These are phyloP conservation scores for Blastobotrys attinorum DNA, from an alignment of 805 yeast species.

Conservation along the genomic window DNA sequence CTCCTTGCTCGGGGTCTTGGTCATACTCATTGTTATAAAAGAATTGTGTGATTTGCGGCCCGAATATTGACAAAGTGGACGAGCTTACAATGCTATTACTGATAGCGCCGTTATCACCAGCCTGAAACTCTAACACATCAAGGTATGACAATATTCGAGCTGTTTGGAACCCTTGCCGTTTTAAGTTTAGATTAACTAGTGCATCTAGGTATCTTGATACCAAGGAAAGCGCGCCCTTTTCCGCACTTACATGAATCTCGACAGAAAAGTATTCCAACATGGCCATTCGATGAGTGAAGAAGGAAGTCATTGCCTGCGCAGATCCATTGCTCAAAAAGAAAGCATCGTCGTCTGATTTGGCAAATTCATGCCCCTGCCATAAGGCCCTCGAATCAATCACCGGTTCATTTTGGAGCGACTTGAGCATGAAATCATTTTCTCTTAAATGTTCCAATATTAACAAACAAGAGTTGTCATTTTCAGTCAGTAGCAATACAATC, in stretches of 20 bases:
- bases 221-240: constrained; percentile 41
- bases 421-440: constrained; percentile 42
- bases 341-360: constrained; percentile 18
- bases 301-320: constrained; percentile 43
- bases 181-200: constrained; percentile 36
- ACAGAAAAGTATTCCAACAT: constrained; percentile 59
- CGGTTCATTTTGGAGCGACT: constrained; percentile 44
- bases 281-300: constrained; percentile 52
- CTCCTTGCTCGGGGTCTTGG: no score
- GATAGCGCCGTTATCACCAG: constrained; percentile 1
- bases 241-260: constrained; percentile 56
- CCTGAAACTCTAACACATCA: constrained; percentile 56
- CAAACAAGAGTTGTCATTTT: constrained; percentile 46
- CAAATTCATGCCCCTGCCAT: constrained; percentile 47
- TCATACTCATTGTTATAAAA: constrained; percentile 14
- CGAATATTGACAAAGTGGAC: constrained; percentile 4
- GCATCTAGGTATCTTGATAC: constrained; percentile 44
- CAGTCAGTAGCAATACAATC: constrained; percentile 53
- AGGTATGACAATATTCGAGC: constrained; percentile 62
- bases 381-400: constrained; percentile 44
- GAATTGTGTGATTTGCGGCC: constrained; percentile 10
- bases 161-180: constrained; percentile 35
- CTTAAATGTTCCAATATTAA: constrained; percentile 48
- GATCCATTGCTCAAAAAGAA: constrained; percentile 33
- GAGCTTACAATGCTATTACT: no score